Evolutionary conservation across 148 eudicot genomes (phyloP).

Genomic region (Drosera capensis): DNA sequence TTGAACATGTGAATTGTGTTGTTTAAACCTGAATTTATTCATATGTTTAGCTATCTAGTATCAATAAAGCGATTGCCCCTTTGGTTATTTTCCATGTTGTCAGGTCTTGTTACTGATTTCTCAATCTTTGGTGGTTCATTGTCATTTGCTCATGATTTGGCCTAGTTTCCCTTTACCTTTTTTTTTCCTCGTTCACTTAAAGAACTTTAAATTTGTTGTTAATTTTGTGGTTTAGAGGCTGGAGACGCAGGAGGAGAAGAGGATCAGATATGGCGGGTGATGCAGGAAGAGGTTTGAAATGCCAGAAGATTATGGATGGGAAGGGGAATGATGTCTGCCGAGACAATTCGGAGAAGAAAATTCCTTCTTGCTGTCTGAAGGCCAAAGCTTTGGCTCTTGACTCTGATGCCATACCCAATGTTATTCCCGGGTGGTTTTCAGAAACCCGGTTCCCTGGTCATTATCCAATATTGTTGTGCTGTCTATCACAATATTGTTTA

Average conservation of each 20-base stretch:
- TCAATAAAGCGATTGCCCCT: too few relatives aligned
- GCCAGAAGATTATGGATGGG: conserved; percentile 73
- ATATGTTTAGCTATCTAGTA: too few relatives aligned
- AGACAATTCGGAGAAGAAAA: conserved; percentile 19
- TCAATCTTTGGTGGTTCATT: too few relatives aligned
- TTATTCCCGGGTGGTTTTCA: conserved; percentile 97
- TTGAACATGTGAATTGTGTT: too few relatives aligned
- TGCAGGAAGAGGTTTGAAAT: conserved; percentile 55
- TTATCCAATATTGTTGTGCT: conserved; percentile 9
- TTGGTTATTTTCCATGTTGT: too few relatives aligned
- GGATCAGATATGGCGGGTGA: conserved; percentile 45
- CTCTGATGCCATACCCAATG: conserved; percentile 65
- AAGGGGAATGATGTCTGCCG: conserved; percentile 31
- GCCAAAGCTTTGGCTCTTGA: conserved; percentile 52
- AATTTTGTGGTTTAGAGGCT: conserved; percentile 47
- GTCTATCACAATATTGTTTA: too few relatives aligned
- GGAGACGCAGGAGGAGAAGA: conserved; percentile 57
- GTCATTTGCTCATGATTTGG: too few relatives aligned
- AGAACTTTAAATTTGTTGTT: too few relatives aligned
- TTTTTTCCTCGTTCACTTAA: too few relatives aligned
- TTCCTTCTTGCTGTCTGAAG: conserved; percentile 83
- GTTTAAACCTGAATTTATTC: too few relatives aligned
- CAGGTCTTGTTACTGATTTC: too few relatives aligned
- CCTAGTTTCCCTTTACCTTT: too few relatives aligned
- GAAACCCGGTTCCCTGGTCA: conserved; percentile 47